These are phyloP conservation scores for Cucurbita pepo DNA, from an alignment of 306 rosid genomes.

Conservation along the genomic window DNA sequence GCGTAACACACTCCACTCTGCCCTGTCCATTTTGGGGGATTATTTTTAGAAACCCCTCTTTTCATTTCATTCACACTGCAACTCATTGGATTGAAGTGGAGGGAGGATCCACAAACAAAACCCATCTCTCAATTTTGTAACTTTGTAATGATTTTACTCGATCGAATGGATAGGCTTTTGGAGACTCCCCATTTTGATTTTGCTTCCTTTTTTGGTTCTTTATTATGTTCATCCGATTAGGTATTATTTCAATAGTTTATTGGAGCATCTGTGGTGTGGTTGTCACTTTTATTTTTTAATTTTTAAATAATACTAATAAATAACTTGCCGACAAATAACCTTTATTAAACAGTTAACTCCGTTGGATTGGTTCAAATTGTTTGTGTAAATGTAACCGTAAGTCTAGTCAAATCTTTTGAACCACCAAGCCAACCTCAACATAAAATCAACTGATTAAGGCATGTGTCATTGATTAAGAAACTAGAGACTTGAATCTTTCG, in stretches of 20 bases:
- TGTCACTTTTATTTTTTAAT: background rate
- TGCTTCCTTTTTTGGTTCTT: background rate
- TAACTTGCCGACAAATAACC: too few relatives aligned
- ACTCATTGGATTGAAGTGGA: background rate
- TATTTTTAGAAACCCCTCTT: slow-evolving; percentile 1
- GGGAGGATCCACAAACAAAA: background rate
- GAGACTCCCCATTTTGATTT: background rate
- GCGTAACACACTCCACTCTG: slow-evolving; percentile 11
- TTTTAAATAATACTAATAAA: background rate
- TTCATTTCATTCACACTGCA: background rate
- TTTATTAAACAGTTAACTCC: too few relatives aligned
- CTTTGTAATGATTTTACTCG: background rate
- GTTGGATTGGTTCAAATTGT: too few relatives aligned
- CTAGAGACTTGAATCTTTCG: too few relatives aligned
- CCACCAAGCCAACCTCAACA: too few relatives aligned
- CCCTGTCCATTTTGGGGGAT: slow-evolving; percentile 26
- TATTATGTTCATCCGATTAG: background rate
- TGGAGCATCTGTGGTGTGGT: background rate
- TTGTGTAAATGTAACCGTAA: too few relatives aligned
- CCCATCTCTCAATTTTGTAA: background rate
- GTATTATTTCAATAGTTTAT: background rate
- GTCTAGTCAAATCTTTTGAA: too few relatives aligned
- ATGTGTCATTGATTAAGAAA: too few relatives aligned
- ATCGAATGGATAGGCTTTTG: background rate
- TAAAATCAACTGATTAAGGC: too few relatives aligned